These are phyloP conservation scores for Euphorbia lathyris DNA, from an alignment of 345 rosid genomes.

Conservation along the genomic window DNA sequence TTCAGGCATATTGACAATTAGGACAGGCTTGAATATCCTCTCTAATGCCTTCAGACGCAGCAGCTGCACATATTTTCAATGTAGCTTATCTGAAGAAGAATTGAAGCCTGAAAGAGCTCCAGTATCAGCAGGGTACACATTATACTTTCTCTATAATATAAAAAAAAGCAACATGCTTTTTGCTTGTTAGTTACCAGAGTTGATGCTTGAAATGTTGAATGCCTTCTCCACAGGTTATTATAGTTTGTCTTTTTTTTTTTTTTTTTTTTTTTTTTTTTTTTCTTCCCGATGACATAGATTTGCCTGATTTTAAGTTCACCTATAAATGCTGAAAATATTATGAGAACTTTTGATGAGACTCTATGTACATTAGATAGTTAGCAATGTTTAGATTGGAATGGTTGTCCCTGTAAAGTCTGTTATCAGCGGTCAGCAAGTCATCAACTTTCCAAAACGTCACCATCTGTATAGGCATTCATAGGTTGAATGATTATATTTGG, in stretches of 20 bases:
- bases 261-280: too few relatives aligned
- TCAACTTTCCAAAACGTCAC: background rate
- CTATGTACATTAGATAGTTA: background rate
- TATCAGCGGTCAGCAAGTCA: background rate
- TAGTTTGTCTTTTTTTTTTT: too few relatives aligned
- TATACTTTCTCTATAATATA: constrained; percentile 5
- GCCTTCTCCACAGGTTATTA: background rate
- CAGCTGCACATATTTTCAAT: constrained; percentile 16
- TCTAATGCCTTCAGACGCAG: constrained; percentile 28
- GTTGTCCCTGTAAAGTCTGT: background rate
- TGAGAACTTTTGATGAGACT: background rate
- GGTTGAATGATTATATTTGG: background rate
- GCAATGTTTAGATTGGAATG: background rate
- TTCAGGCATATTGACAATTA: constrained; percentile 43
- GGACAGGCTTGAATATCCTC: constrained; percentile 42
- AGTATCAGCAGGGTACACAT: constrained; percentile 30
- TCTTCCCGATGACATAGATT: too few relatives aligned
- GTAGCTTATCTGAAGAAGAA: constrained; percentile 26
- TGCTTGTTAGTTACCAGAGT: background rate
- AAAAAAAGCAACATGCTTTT: background rate
- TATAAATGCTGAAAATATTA: background rate
- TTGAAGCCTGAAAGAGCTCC: constrained; percentile 20
- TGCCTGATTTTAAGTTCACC: background rate
- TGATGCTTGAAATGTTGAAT: background rate
- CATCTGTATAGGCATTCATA: background rate